These are phyloP conservation scores for Rhynchospora breviuscula DNA, from an alignment of 176 grass and related monocot genomes.

Conservation along the genomic window DNA sequence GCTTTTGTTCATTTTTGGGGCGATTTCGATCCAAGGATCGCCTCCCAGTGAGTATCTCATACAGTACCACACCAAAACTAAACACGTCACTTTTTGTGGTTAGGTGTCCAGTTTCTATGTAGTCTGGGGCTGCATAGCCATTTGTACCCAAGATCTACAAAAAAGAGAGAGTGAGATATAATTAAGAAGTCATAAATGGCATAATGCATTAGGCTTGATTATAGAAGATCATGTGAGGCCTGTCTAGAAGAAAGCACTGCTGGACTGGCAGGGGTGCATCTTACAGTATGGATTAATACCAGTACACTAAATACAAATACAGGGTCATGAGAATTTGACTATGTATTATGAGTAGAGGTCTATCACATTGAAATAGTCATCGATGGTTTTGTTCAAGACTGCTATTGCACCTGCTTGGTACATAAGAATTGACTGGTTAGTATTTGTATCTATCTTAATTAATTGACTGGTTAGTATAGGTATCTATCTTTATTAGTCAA, in stretches of 20 bases:
- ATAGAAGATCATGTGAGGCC: not conserved
- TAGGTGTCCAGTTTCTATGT: constrained; percentile 46
- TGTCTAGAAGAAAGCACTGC: not conserved
- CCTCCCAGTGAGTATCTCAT: constrained; percentile 52
- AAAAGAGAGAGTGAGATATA: not conserved
- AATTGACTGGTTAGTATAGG: not conserved
- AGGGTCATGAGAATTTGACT: not conserved
- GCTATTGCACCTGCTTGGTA: not conserved
- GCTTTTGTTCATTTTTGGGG: constrained; percentile 51
- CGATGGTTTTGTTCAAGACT: not conserved
- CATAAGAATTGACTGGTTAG: not conserved
- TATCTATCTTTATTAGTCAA: not conserved
- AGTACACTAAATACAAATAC: not conserved
- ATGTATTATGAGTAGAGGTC: not conserved
- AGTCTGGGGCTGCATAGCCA: constrained; percentile 58
- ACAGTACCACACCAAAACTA: constrained; percentile 58
- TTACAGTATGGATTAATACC: not conserved
- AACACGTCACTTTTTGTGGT: constrained; percentile 57
- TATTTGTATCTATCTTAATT: not conserved
- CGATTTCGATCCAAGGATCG: constrained; percentile 44
- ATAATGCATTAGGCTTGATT: not conserved
- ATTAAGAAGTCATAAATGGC: not conserved
- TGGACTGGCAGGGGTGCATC: not conserved
- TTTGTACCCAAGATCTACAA: constrained; percentile 49
- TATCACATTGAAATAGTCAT: not conserved